Conservation (phyloP, 2,329 filamentous ascomycete genomes). For the Phaeosphaeriaceae sp. region DNA sequence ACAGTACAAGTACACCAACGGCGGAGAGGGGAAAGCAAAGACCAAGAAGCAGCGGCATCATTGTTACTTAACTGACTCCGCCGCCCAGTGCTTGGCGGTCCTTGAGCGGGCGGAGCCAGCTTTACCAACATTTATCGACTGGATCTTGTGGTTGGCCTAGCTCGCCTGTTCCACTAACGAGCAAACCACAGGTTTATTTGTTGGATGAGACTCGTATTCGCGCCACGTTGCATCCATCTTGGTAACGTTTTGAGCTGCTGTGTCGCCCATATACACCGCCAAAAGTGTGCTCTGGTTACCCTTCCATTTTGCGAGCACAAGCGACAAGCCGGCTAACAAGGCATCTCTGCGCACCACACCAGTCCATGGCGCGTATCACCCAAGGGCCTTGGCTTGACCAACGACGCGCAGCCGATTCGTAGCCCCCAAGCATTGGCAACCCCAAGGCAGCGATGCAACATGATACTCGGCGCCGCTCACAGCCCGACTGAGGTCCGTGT, state of each 20-base stretch:
- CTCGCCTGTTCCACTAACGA: background rate
- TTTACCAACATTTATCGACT: background rate
- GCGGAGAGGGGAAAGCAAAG: constrained; percentile 16
- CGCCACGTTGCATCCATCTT: background rate
- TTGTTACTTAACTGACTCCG: constrained; percentile 39
- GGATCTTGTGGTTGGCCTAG: background rate
- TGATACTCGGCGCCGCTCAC: constrained; percentile 16
- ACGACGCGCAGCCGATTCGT: constrained; percentile 4
- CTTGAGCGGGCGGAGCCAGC: constrained; percentile 18
- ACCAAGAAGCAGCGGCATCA: constrained; percentile 18
- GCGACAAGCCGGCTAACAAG: constrained; percentile 18
- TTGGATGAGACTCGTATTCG: background rate
- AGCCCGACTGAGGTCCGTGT: constrained; percentile 10
- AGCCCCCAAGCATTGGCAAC: constrained; percentile 16
- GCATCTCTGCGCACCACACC: constrained; percentile 8
- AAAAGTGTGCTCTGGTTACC: background rate
- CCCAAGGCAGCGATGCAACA: constrained; percentile 11
- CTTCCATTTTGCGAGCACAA: background rate
- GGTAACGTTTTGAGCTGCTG: background rate
- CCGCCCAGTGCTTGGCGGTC: constrained; percentile 36
- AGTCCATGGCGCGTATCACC: constrained; percentile 15
- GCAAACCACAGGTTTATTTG: background rate
- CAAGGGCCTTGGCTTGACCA: constrained; percentile 21
- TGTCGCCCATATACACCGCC: background rate
- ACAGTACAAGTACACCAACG: constrained; percentile 17